A percentile compares a stretch with the other conserved stretches of the same genome.
Evolutionary conservation across 2,329 filamentous ascomycete genomes (phyloP).

Genomic region (Sordariomycetes sp.): DNA sequence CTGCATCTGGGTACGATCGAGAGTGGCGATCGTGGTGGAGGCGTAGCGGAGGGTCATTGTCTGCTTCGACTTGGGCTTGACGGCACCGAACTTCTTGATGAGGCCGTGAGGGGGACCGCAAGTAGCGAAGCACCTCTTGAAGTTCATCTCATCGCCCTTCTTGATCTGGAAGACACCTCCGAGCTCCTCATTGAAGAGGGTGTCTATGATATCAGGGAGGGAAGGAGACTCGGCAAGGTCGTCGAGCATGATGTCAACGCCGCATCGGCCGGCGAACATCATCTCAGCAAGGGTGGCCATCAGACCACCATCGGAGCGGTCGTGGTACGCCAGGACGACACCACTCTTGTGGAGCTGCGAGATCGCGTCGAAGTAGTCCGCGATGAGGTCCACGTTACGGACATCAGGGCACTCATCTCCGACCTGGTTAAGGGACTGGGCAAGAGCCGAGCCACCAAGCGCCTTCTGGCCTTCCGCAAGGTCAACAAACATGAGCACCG

Average conservation of each 20-base stretch:
- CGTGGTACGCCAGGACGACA: conserved; percentile 82
- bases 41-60: conserved; percentile 64
- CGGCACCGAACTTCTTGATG: conserved; percentile 71
- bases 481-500: conserved; percentile 81
- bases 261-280: conserved; percentile 94
- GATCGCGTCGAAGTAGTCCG: conserved; percentile 85
- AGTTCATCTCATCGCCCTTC: conserved; percentile 69
- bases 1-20: conserved; percentile 62
- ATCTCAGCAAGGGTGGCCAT: conserved; percentile 88
- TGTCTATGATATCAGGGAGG: conserved; percentile 53
- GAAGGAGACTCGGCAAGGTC: conserved; percentile 49
- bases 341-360: conserved; percentile 44
- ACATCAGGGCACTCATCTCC: conserved; percentile 80
- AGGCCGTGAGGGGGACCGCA: conserved; percentile 72
- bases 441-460: conserved; percentile 80
- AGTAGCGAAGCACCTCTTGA: conserved; percentile 82
- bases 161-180: conserved; percentile 93
- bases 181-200: conserved; percentile 91
- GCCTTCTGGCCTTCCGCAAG: conserved; percentile 69
- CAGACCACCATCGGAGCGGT: conserved; percentile 84
- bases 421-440: conserved; percentile 77
- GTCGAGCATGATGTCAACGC: conserved; percentile 75
- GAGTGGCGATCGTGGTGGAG: conserved; percentile 52
- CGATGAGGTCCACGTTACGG: conserved; percentile 65
- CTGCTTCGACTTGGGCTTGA: conserved; percentile 58